phyloP scores from a whole-genome alignment of 2,329 filamentous ascomycete species.

The Colletotrichum sp. region DNA sequence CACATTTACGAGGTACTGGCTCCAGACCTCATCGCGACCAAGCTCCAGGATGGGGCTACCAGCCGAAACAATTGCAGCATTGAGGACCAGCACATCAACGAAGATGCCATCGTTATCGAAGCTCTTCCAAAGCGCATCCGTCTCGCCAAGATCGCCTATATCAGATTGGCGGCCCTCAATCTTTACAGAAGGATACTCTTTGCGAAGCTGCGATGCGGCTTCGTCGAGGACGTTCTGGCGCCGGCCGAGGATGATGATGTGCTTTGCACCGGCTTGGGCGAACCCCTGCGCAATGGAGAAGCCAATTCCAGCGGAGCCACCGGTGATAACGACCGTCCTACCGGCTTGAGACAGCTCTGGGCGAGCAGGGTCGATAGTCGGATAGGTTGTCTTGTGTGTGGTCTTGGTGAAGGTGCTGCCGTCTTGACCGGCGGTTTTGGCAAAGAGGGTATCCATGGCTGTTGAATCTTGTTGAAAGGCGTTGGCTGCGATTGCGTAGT shows the following conservation, averaged over 20 bases:
- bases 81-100: conserved; percentile 34
- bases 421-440: not conserved
- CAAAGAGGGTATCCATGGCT: not conserved
- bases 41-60: conserved; percentile 1
- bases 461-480: not conserved
- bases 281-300: conserved; percentile 67
- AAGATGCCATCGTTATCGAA: conserved; percentile 16
- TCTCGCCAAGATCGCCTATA: not conserved
- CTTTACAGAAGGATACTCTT: not conserved
- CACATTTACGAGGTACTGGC: conserved; percentile 18
- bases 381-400: conserved; percentile 39
- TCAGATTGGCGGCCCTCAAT: not conserved
- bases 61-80: conserved; percentile 16
- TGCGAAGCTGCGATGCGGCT: conserved; percentile 23
- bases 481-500: rapidly evolving
- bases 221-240: conserved; percentile 32
- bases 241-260: conserved; percentile 44
- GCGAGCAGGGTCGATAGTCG: conserved; percentile 37
- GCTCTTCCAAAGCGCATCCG: conserved; percentile 2
- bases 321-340: conserved; percentile 68
- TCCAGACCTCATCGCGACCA: conserved; percentile 10
- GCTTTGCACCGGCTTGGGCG: conserved; percentile 39
- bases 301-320: conserved; percentile 70
- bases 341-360: conserved; percentile 45
- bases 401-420: conserved; percentile 30